Base-by-base conservation (phyloP, 371 early-diverging fungal genomes). In the Actinomucor elegans region DNA sequence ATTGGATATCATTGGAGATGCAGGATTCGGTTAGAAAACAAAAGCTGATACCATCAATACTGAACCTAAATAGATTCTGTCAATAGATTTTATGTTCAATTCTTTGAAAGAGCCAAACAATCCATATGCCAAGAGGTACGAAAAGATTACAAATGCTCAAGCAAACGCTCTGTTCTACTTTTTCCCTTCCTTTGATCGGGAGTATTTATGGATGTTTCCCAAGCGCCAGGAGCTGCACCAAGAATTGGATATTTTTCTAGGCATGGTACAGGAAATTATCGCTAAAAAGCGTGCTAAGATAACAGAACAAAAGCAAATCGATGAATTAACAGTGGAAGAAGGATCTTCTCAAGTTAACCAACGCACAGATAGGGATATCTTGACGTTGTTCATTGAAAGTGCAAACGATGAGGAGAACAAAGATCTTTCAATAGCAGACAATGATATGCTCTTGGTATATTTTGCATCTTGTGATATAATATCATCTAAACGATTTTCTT, bases 151-250 rank as follows among this genome's bases (percentile, higher is more conserved):
- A 6, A 21, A 38, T 2, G 50, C 37, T 5, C 23, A 62, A 4
- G 45, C 46, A 10, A 35, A 64, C 12, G 33, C 41, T 4, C 40
- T 62, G 12, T 74, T 62, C 45, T 60, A 66, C 31, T 36, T 80
- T 41, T 75, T 84, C 26, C 83, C 84, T 3, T 38, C 47, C 24
- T 66, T 80, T 10, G 84, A 82, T 24, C 29, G 48, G 31, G 48
- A 48, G 0, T 46, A 59, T 8, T 32, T 59, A 0, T 63, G 45
- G 44, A 7, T 59, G 17, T 33, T 62, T 17, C 42, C 33, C 3
- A 29, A 49, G 10, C 31, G 71, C 50, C 17, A 54, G 45, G 18
- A 38, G 15, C 9, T 48, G 0, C 71, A 71, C 27, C 21, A 55
- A 0, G 40, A 64, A 29, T 17, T 67, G 5, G 34, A 44, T 1